These are phyloP conservation scores for Suillus tomentosus DNA, from an alignment of 768 basidiomycete genomes.

Conservation along the genomic window DNA sequence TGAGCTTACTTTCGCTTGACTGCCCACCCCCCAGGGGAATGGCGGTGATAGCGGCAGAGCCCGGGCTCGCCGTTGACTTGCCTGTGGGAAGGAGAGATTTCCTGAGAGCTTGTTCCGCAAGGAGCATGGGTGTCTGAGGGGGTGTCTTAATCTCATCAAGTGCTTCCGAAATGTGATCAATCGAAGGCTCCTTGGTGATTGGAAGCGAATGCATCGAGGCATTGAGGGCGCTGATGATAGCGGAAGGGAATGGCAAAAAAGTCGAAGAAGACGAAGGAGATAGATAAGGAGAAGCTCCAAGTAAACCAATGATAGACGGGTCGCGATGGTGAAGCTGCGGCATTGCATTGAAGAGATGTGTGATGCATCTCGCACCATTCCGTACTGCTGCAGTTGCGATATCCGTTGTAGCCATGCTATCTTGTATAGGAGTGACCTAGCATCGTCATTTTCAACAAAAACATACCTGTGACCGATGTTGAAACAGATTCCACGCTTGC, in stretches of 20 bases:
- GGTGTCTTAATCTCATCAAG: slow-evolving; percentile 61
- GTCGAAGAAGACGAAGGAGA: slow-evolving; percentile 42
- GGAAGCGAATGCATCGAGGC: slow-evolving; percentile 14
- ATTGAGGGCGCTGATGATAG: slow-evolving; percentile 18
- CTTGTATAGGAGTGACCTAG: neutral
- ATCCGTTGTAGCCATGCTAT: slow-evolving; percentile 73
- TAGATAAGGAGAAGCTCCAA: slow-evolving; percentile 74
- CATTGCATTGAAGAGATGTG: slow-evolving; percentile 94
- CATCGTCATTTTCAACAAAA: neutral
- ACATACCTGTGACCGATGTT: slow-evolving; percentile 88
- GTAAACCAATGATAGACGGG: slow-evolving; percentile 86
- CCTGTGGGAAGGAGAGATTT: slow-evolving; percentile 7
- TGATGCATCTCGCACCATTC: slow-evolving; percentile 81
- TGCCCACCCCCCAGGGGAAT: slow-evolving; percentile 23
- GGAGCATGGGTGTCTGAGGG: slow-evolving; percentile 48
- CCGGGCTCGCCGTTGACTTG: slow-evolving; percentile 3
- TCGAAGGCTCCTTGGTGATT: slow-evolving; percentile 18
- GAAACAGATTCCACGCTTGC: slow-evolving; percentile 68
- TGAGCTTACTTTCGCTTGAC: slow-evolving; percentile 41
- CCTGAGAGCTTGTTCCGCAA: slow-evolving; percentile 15
- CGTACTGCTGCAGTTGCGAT: slow-evolving; percentile 70
- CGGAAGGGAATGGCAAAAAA: slow-evolving; percentile 23
- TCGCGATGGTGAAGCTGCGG: slow-evolving; percentile 88
- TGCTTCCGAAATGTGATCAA: slow-evolving; percentile 54
- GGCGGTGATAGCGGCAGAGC: slow-evolving; percentile 15